Conservation (phyloP, 352 stramenopile genomes). For the Globisporangium spinosum region DNA sequence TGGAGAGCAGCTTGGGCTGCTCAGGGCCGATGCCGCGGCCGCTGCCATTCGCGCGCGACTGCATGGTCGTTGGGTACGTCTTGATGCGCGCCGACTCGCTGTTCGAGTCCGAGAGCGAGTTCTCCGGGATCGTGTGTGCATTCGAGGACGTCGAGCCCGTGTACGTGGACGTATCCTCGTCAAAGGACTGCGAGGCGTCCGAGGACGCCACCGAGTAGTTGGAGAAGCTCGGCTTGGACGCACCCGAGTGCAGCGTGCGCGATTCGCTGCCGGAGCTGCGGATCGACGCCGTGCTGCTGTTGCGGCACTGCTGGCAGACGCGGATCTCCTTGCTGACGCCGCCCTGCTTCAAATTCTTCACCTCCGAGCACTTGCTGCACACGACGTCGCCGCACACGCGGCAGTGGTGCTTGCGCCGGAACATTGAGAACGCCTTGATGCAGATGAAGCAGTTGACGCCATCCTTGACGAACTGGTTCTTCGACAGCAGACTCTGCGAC, state of each 20-base stretch:
- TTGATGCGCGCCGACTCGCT: conserved; percentile 48
- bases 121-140: conserved; percentile 29
- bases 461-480: conserved; percentile 79
- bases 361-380: conserved; percentile 81
- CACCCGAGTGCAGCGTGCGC: conserved; percentile 23
- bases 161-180: conserved; percentile 37
- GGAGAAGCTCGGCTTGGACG: conserved; percentile 49
- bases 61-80: conserved; percentile 36
- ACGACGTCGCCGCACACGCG: conserved; percentile 81
- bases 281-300: conserved; percentile 52
- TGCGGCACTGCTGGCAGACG: conserved; percentile 67
- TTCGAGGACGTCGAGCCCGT: conserved; percentile 30
- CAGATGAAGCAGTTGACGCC: conserved; percentile 71
- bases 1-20: conserved; percentile 18
- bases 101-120: conserved; percentile 50
- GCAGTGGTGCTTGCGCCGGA: conserved; percentile 85
- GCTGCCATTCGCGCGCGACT: conserved; percentile 1
- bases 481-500: conserved; percentile 59
- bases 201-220: conserved; percentile 46
- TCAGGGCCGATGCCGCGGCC: conserved; percentile 19
- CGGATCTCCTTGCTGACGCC: conserved; percentile 70
- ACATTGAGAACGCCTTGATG: conserved; percentile 65
- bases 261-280: conserved; percentile 45
- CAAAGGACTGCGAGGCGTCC: conserved; percentile 41
- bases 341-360: conserved; percentile 66